A percentile compares a stretch with the other conserved stretches of the same genome.
Evolutionary conservation across 1,284 basidiomycete genomes (phyloP).

Genomic region (Melanopsichium pennsylvanicum): DNA sequence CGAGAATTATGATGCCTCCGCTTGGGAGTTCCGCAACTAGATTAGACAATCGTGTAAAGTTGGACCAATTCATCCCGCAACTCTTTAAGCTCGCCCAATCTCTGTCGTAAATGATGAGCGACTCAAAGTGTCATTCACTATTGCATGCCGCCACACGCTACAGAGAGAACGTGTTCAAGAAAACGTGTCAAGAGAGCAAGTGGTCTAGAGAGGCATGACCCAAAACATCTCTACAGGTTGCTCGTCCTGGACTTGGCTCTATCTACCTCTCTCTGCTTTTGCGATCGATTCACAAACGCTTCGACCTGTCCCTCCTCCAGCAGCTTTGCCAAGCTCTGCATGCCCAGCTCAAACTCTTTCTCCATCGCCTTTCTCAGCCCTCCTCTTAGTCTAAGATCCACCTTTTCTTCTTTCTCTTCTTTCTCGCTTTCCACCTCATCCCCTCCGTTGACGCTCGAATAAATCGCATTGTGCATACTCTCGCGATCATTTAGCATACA

Average conservation of each 20-base stretch:
- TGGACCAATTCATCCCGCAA: too few species aligned
- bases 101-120: too few species aligned
- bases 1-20: constrained; percentile 59
- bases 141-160: too few species aligned
- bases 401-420: background rate
- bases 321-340: constrained; percentile 28
- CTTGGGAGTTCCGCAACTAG: constrained; percentile 56
- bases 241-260: constrained; percentile 16
- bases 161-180: too few species aligned
- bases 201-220: too few species aligned
- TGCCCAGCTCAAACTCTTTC: constrained; percentile 29
- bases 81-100: too few species aligned
- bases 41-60: background rate
- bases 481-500: constrained; percentile 44
- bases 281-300: constrained; percentile 27
- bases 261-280: constrained; percentile 18
- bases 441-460: background rate
- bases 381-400: constrained; percentile 34
- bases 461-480: constrained; percentile 29
- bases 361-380: constrained; percentile 29
- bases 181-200: too few species aligned
- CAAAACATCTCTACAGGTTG: constrained; percentile 17
- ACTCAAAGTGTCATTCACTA: too few species aligned
- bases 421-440: background rate
- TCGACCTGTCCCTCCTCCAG: constrained; percentile 31